Base-by-base conservation (phyloP, 176 grass and related monocot genomes). In the Carex cristatella region DNA sequence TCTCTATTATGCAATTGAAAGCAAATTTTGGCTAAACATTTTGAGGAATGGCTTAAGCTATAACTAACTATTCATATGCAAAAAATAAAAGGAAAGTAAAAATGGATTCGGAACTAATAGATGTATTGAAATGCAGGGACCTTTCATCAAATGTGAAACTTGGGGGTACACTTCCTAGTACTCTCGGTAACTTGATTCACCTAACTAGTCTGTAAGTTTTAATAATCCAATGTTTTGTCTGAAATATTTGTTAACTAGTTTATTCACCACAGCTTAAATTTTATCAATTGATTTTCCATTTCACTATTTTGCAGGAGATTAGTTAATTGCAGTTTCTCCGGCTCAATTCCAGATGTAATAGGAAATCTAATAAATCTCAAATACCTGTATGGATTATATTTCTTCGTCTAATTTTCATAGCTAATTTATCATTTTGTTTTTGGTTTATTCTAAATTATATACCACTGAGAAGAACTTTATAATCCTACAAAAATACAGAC, bases 121-220 rank as follows among this genome's bases (percentile, higher is more conserved):
- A 35, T 56, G 76, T 66, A 32, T 85, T 72, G 35, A 61, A 75
- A 71, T 92, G 53, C 85, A 97, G 94, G 84, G 92, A 97, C 86
- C 66, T 97, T 32, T 97, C 94, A 61, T 91, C 90, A 58, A 97
- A 97, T 18, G 2, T 5, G 42, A 55, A 16, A 16, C 87, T 92
- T 77, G 60, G 37, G 10, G 92, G 90, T 19, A 80, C 80, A 65
- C 70, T 97, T 44, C 70, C 94, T 40, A 8, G 44, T 33, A 80
- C 86, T 67, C 90, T 97, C 42, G 89, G 89, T 57, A 91, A 92
- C 35, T 88, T 97, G 66, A 31, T 68, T 88, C 19, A 91, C 14
- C 95, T 97, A 80, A 18, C 35, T 5, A 27, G 0, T 3, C 79
- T 97, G 92, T 97, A 91, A 90, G 92, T 91, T 62, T 9, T 27